Percentiles rank a stretch among this genome's conserved stretches.
phyloP scores from a whole-genome alignment of 1,139 yeast species.

The Candida sp. region DNA sequence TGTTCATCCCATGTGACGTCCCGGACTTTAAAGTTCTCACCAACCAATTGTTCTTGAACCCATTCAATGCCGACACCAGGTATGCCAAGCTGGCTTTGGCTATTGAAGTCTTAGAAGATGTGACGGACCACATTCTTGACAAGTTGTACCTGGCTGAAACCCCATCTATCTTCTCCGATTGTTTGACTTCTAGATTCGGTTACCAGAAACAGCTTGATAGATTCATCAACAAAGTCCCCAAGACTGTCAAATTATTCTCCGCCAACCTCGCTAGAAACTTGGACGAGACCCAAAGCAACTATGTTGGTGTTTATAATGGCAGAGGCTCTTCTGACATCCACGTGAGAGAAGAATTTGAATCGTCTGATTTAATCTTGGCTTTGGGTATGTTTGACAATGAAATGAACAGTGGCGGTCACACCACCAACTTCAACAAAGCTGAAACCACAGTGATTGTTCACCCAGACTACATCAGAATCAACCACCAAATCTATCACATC shows the following conservation, averaged over 20 bases:
- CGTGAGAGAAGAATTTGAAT: slow-evolving; percentile 32
- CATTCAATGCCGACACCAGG: slow-evolving; percentile 29
- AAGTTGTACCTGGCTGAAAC: slow-evolving; percentile 52
- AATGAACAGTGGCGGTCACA: slow-evolving; percentile 53
- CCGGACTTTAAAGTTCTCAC: slow-evolving; percentile 54
- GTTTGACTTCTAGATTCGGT: slow-evolving; percentile 61
- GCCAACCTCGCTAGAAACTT: slow-evolving; percentile 55
- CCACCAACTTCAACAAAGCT: slow-evolving; percentile 24
- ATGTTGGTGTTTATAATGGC: slow-evolving; percentile 71
- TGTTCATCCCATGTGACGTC: slow-evolving; percentile 75
- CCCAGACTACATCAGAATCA: slow-evolving; percentile 38
- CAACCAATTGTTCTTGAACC: slow-evolving; percentile 24
- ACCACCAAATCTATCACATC: slow-evolving; percentile 23
- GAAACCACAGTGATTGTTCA: slow-evolving; percentile 30
- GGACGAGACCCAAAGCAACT: slow-evolving; percentile 62
- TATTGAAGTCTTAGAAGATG: slow-evolving; percentile 28
- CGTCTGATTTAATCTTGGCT: slow-evolving; percentile 52
- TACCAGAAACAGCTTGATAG: slow-evolving; percentile 41
- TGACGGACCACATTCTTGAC: slow-evolving; percentile 51
- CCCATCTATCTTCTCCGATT: slow-evolving; percentile 73
- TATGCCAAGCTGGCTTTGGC: slow-evolving; percentile 18
- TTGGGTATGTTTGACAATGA: slow-evolving; percentile 59
- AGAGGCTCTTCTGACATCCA: slow-evolving; percentile 23
- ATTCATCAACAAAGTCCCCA: slow-evolving; percentile 44
- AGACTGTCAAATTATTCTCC: slow-evolving; percentile 31